These are phyloP conservation scores for Salicornia ramosissima DNA, from an alignment of 148 eudicot genomes.

Conservation along the genomic window DNA sequence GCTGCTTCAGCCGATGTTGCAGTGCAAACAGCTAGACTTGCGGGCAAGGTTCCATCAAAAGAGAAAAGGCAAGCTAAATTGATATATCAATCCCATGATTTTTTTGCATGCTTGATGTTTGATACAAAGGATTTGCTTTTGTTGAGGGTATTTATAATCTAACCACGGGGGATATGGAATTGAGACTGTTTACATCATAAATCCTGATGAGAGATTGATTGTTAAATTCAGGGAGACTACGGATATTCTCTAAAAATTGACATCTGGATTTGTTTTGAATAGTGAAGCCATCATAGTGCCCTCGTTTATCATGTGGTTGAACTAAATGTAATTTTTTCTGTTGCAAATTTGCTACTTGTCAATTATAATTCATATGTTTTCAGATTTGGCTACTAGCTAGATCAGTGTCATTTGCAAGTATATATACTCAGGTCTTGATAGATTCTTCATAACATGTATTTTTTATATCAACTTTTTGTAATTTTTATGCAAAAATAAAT, in stretches of 20 bases:
- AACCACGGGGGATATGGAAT: neutral
- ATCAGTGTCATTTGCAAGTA: neutral
- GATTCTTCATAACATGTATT: too few relatives aligned
- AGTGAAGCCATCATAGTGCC: neutral
- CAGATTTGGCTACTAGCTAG: neutral
- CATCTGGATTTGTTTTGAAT: neutral
- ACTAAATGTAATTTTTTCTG: neutral
- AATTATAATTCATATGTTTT: neutral
- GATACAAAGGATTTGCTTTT: neutral
- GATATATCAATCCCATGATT: neutral
- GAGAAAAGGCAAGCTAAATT: slow-evolving; percentile 66
- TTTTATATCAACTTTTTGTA: too few relatives aligned
- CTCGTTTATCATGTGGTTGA: neutral
- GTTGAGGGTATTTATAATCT: too few relatives aligned
- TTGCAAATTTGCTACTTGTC: neutral
- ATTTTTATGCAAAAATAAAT: too few relatives aligned
- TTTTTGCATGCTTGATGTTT: slow-evolving; percentile 2
- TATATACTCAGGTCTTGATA: too few relatives aligned
- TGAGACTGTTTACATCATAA: neutral
- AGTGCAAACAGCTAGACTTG: slow-evolving; percentile 94
- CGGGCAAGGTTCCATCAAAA: slow-evolving; percentile 76
- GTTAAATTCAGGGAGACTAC: too few relatives aligned
- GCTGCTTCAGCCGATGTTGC: slow-evolving; percentile 96
- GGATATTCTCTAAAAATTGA: neutral
- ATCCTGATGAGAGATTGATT: too few relatives aligned